Percentiles rank a stretch among this genome's conserved stretches.
These are phyloP conservation scores for Oldenlandia corymbosa DNA, from an alignment of 257 asterid species.

Conservation along the genomic window DNA sequence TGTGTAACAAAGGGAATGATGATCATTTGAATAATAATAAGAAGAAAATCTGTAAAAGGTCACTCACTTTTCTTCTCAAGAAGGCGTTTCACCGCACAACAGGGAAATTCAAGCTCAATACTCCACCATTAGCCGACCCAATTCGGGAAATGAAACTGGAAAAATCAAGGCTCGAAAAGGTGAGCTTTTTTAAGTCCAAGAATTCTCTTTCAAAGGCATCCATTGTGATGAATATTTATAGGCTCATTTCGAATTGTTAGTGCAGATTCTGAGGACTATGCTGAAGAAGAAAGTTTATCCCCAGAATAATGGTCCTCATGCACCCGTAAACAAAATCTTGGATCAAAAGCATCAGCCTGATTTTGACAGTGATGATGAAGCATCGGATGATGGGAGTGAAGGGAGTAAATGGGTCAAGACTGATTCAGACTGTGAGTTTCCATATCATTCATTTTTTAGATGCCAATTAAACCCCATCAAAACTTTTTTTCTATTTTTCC, in stretches of 20 bases:
- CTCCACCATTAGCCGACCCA: slow-evolving; percentile 40
- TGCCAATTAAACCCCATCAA: too few relatives aligned
- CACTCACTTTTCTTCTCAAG: slow-evolving; percentile 51
- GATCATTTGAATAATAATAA: slow-evolving; percentile 20
- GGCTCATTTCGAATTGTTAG: neutral
- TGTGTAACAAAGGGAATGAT: slow-evolving; percentile 29
- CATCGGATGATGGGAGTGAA: slow-evolving; percentile 15
- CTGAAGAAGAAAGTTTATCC: slow-evolving; percentile 68
- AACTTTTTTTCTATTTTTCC: too few relatives aligned
- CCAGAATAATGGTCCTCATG: slow-evolving; percentile 36
- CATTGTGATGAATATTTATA: neutral
- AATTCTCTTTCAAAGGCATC: too few relatives aligned
- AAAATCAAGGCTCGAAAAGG: slow-evolving; percentile 70
- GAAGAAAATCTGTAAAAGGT: slow-evolving; percentile 37
- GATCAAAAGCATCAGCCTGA: slow-evolving; percentile 26
- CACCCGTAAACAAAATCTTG: slow-evolving; percentile 38
- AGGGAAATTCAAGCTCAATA: slow-evolving; percentile 28
- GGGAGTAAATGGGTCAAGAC: slow-evolving; percentile 79
- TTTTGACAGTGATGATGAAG: slow-evolving; percentile 31
- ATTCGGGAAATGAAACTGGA: slow-evolving; percentile 40
- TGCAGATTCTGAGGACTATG: slow-evolving; percentile 62
- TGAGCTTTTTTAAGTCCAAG: too few relatives aligned
- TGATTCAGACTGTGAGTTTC: slow-evolving; percentile 71
- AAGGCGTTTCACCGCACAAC: slow-evolving; percentile 48
- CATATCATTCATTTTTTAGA: too few relatives aligned